These are phyloP conservation scores for Xanthoceras sorbifolium DNA, from an alignment of 345 rosid species.

Conservation along the genomic window DNA sequence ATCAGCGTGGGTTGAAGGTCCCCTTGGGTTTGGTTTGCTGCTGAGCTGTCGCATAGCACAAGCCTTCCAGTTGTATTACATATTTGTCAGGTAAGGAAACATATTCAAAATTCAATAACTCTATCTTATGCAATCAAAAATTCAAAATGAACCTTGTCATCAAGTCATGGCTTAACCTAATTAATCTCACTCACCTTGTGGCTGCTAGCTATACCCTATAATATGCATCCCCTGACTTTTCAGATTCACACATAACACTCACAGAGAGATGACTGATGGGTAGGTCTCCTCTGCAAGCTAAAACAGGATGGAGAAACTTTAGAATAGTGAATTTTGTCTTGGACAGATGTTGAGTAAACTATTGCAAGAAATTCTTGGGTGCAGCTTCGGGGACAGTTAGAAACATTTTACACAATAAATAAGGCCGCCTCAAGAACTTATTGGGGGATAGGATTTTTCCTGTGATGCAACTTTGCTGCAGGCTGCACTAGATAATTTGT, in stretches of 20 bases:
- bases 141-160: background rate
- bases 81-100: conserved; percentile 78
- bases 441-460: background rate
- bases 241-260: background rate
- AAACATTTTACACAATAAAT: background rate
- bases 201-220: background rate
- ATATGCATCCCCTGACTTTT: background rate
- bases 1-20: conserved; percentile 92
- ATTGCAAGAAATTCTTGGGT: background rate
- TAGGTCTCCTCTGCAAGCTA: background rate
- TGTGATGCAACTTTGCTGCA: background rate
- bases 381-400: background rate
- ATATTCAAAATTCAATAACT: too few relatives aligned
- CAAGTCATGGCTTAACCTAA: background rate
- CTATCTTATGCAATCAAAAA: background rate
- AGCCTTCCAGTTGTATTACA: conserved; percentile 79
- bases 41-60: conserved; percentile 85
- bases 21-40: conserved; percentile 87
- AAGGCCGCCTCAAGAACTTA: background rate
- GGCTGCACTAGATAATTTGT: background rate
- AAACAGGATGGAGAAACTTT: background rate
- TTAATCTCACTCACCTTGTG: background rate
- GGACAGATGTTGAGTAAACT: background rate
- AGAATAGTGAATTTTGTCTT: background rate
- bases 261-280: background rate